A percentile compares a stretch with the other conserved stretches of the same genome.
These are phyloP conservation scores for Dioszegia aurantiaca DNA, from an alignment of 768 basidiomycete genomes.

Conservation along the genomic window DNA sequence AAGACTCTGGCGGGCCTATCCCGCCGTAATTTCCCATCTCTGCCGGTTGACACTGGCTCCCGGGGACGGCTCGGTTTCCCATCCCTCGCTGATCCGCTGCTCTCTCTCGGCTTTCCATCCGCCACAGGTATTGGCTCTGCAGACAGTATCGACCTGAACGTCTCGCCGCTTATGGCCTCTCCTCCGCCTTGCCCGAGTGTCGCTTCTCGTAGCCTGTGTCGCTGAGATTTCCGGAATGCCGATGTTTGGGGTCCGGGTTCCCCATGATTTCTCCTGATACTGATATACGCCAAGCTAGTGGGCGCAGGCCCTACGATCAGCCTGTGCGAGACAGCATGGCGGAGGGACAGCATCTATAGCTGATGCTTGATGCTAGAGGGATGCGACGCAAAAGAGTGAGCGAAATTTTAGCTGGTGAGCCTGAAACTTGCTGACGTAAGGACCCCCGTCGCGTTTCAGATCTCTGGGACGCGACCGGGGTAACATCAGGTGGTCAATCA, in stretches of 20 bases:
- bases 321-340: not conserved
- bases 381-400: too few species aligned
- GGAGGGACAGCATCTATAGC: slow-evolving; percentile 1
- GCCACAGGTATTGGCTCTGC: not conserved
- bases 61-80: not conserved
- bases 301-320: not conserved
- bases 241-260: slow-evolving; percentile 14
- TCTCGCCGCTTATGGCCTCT: not conserved
- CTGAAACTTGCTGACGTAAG: slow-evolving; percentile 14
- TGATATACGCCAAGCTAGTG: not conserved
- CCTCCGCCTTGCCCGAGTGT: not conserved
- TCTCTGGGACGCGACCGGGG: not conserved
- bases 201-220: not conserved
- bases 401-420: not conserved
- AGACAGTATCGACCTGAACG: not conserved
- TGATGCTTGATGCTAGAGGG: too few species aligned
- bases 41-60: not conserved
- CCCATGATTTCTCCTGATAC: not conserved
- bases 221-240: slow-evolving; percentile 2
- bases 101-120: not conserved
- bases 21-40: not conserved
- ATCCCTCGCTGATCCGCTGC: not conserved
- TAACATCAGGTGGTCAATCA: not conserved
- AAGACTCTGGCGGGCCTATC: not conserved
- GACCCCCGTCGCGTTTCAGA: slow-evolving; percentile 5